phyloP scores from a whole-genome alignment of 164 flowering plant genomes.

The Chloranthus sessilifolius region DNA sequence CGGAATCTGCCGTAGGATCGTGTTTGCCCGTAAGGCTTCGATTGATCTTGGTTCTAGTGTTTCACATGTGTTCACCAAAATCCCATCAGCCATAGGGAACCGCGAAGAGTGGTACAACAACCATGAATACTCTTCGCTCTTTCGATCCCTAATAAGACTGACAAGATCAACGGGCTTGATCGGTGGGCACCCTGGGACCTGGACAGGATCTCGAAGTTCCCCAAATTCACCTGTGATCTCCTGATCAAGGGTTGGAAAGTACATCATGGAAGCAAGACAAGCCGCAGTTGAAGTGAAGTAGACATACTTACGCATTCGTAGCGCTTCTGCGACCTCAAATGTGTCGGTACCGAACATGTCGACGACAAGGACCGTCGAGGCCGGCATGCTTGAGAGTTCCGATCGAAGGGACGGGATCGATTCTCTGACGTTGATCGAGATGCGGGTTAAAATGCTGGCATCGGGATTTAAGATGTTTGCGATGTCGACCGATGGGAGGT shows the following conservation, averaged over 20 bases:
- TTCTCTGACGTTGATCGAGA: constrained; percentile 14
- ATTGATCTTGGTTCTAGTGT: constrained; percentile 4
- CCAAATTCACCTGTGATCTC: constrained; percentile 24
- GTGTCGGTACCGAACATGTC: constrained; percentile 36
- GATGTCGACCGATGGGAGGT: constrained; percentile 28
- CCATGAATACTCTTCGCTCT: constrained; percentile 23
- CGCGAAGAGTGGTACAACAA: constrained; percentile 7
- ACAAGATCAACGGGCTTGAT: constrained; percentile 19
- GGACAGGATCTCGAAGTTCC: constrained; percentile 26
- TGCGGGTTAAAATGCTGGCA: constrained; percentile 6
- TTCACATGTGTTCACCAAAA: constrained; percentile 9
- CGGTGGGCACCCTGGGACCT: constrained; percentile 34
- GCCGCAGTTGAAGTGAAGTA: constrained; percentile 24
- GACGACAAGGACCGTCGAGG: constrained; percentile 19
- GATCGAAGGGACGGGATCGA: constrained; percentile 20
- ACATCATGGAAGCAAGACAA: constrained; percentile 21
- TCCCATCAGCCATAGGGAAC: constrained; percentile 2
- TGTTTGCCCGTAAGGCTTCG: constrained; percentile 4
- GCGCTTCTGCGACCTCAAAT: constrained; percentile 18
- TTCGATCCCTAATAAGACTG: constrained; percentile 23
- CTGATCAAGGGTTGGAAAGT: constrained; percentile 27
- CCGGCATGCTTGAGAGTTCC: constrained; percentile 7
- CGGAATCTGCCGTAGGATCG: background rate
- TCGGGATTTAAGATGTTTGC: constrained; percentile 12
- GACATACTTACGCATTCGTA: constrained; percentile 24